Percentiles rank a stretch among this genome's conserved stretches.
Evolutionary conservation across 352 stramenopile species (phyloP).

Genomic region (Pythium myriotylum): DNA sequence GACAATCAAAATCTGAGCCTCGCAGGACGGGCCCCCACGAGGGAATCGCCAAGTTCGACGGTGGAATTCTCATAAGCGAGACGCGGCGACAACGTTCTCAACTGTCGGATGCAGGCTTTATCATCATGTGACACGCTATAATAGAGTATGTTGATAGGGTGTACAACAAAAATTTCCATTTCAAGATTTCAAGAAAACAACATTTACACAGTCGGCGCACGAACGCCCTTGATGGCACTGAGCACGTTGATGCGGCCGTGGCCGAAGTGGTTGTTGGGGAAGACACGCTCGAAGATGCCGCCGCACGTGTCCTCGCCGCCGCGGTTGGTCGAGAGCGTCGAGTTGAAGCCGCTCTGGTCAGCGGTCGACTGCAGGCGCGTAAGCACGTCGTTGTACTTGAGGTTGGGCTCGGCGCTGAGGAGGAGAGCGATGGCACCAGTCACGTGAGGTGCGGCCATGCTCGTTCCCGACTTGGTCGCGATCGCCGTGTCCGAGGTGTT

Average conservation of each 20-base stretch:
- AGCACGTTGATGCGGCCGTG: slow-evolving; percentile 30
- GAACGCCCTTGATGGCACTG: background rate
- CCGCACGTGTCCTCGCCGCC: slow-evolving; percentile 24
- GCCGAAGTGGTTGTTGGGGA: slow-evolving; percentile 32
- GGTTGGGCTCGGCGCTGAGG: slow-evolving; percentile 19
- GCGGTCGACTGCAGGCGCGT: slow-evolving; percentile 2
- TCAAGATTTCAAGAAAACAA: too few relatives aligned
- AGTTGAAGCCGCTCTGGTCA: slow-evolving; percentile 4
- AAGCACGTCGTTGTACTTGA: slow-evolving; percentile 31
- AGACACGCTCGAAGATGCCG: slow-evolving; percentile 12
- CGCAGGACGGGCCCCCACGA: too few relatives aligned
- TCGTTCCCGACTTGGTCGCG: slow-evolving; percentile 10
- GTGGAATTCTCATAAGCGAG: too few relatives aligned
- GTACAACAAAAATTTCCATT: too few relatives aligned
- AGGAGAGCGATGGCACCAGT: slow-evolving; percentile 31
- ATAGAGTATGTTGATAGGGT: too few relatives aligned
- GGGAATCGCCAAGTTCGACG: too few relatives aligned
- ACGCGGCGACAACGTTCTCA: too few relatives aligned
- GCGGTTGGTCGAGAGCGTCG: slow-evolving; percentile 4
- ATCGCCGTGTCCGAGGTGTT: background rate
- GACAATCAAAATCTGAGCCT: too few relatives aligned
- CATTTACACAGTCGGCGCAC: too few relatives aligned
- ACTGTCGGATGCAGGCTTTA: too few relatives aligned
- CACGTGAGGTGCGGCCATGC: slow-evolving; percentile 34
- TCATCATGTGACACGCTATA: too few relatives aligned